Base-by-base conservation (phyloP, 2,329 filamentous ascomycete genomes). In the Helminthosporium solani region DNA sequence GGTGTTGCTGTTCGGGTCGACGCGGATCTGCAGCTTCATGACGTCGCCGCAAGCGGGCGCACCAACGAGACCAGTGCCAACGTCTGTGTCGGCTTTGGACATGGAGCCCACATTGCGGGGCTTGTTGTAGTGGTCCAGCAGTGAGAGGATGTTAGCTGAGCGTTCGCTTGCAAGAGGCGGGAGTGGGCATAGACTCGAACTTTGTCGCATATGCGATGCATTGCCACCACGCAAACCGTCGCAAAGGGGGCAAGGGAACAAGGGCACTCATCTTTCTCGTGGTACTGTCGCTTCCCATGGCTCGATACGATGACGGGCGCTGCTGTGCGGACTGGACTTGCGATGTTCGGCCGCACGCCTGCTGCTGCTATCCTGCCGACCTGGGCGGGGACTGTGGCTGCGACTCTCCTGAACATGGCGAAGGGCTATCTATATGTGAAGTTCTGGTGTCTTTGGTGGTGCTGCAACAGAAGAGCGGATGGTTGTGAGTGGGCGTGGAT, bases 41-140 rank as follows among this genome's bases (percentile, higher is more conserved):
- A 95, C 90, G 71, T 95, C 90, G 72, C 90, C 90, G 67, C 88
- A 92, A 25, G 90, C 90, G 40, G 90, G 90, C n/a, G 90, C 89
- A 58, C 88, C 84, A 56, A 96, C 91, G 43, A 96, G 86, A 34
- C 91, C 91, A 15, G 91, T 95, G 57, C 91, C 91, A 52, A 96
- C 91, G 55, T 94, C 87, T 45, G 74, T 70, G 57, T 94, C 89
- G 53, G 82, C 82, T 78, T 95, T 95, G 71, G 79, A 73, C 83
- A 91, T 86, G 47, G 83, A 86, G 21, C 87, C 87, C 49, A 90
- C 87, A 75, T 90, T 90, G 55, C 87, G 83, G 21, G 87, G 87
- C 60, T 81, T 80, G 71, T 82, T 87, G 75, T 92, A 92, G 74
- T 92, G 89, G 71, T 95, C 89, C 56, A 95, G 79, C 58, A 78